A percentile compares a stretch with the other conserved stretches of the same genome.
These are phyloP conservation scores for Phtheirospermum japonicum DNA, from an alignment of 257 asterid genomes.

Conservation along the genomic window DNA sequence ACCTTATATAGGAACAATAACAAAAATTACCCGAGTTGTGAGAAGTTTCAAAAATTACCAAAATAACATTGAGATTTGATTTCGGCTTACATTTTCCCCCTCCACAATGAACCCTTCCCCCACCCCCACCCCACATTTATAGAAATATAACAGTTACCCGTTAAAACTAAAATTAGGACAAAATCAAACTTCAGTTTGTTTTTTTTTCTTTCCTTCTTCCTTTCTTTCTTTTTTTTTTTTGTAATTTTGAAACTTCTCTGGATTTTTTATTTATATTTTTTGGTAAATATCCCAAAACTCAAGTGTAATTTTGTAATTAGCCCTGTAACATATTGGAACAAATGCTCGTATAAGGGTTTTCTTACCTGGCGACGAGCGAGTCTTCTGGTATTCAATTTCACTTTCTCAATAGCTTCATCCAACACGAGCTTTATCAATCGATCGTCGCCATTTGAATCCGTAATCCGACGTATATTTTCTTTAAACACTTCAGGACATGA, in stretches of 20 bases:
- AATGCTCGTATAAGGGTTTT: background rate
- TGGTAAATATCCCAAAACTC: background rate
- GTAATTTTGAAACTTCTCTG: too few relatives aligned
- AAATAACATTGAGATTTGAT: background rate
- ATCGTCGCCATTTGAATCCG: conserved; percentile 36
- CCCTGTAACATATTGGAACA: background rate
- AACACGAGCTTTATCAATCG: conserved; percentile 34
- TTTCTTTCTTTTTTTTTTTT: too few relatives aligned
- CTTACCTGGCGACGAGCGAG: conserved; percentile 91
- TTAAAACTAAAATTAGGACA: background rate
- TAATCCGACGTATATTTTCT: conserved; percentile 33
- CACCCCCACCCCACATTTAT: too few relatives aligned
- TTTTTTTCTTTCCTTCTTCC: too few relatives aligned
- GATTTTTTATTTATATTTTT: too few relatives aligned
- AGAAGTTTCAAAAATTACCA: too few relatives aligned
- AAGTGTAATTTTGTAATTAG: background rate
- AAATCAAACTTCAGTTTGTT: too few relatives aligned
- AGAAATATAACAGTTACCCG: background rate
- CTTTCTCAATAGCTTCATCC: conserved; percentile 57
- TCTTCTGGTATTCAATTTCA: conserved; percentile 82
- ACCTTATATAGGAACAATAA: too few relatives aligned
- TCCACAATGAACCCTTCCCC: too few relatives aligned
- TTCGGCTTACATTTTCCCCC: background rate
- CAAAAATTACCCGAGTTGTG: too few relatives aligned
- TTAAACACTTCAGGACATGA: conserved; percentile 28